A percentile compares a stretch with the other conserved stretches of the same genome.
Conservation (phyloP, 495 filamentous ascomycete species). For the Aspergillus nanangensis region DNA sequence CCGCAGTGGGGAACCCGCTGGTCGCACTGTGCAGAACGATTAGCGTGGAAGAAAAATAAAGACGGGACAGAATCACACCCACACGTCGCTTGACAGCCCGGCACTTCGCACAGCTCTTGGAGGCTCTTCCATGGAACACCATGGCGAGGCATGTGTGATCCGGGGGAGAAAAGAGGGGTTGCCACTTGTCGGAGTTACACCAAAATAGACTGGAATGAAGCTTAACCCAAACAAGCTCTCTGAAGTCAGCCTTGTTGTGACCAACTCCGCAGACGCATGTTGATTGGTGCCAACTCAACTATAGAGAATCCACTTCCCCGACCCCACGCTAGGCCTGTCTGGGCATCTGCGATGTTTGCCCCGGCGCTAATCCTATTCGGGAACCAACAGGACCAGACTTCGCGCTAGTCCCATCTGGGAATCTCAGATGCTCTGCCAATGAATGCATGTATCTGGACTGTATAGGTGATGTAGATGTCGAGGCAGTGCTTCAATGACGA, state of each 20-base stretch:
- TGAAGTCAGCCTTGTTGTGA: no score
- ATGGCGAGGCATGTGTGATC: not conserved
- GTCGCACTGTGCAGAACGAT: slow-evolving; percentile 20
- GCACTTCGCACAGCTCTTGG: slow-evolving; percentile 16
- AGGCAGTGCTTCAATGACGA: not conserved
- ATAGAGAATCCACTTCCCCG: no score
- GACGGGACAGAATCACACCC: slow-evolving; percentile 3
- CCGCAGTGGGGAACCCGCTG: slow-evolving; percentile 22
- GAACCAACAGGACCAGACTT: not conserved
- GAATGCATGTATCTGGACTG: not conserved
- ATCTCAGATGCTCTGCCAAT: slow-evolving; percentile 18
- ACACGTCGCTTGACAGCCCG: slow-evolving; percentile 18
- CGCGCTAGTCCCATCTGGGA: slow-evolving; percentile 12
- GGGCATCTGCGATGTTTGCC: not conserved
- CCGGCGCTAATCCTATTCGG: no score
- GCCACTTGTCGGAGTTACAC: no score
- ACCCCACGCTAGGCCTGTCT: not conserved
- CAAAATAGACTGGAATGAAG: no score
- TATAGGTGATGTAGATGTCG: not conserved
- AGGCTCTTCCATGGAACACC: slow-evolving; percentile 5
- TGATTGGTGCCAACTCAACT: no score
- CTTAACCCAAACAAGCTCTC: no score
- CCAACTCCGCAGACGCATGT: no score
- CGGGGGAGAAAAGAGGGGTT: not conserved
- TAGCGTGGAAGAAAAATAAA: not conserved